Conservation (phyloP, 164 flowering plant genomes). For the Nymphaea colorata region DNA sequence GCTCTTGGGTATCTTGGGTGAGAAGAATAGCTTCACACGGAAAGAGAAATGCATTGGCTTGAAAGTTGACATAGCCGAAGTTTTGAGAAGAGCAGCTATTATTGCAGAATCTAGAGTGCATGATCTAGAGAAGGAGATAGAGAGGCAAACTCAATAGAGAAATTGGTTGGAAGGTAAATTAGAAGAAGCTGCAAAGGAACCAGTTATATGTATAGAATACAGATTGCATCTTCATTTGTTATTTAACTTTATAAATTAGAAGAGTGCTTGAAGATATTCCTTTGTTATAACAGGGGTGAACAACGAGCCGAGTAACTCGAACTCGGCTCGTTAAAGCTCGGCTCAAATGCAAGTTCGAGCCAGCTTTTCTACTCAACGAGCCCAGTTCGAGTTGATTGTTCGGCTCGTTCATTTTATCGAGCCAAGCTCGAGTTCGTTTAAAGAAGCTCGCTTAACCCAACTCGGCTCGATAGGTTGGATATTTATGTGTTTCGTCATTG, state of each 20-base stretch:
- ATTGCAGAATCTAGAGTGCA: slow-evolving; percentile 38
- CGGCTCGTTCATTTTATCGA: too few relatives aligned
- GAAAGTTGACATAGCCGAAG: slow-evolving; percentile 64
- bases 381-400: too few relatives aligned
- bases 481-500: too few relatives aligned
- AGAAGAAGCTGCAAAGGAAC: slow-evolving; percentile 65
- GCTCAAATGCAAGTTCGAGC: too few relatives aligned
- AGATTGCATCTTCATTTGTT: neutral
- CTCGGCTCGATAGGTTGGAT: too few relatives aligned
- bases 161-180: slow-evolving; percentile 42
- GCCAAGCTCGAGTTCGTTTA: too few relatives aligned
- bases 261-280: too few relatives aligned
- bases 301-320: too few relatives aligned
- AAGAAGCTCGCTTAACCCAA: too few relatives aligned
- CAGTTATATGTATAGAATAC: slow-evolving; percentile 28
- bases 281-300: slow-evolving; percentile 51
- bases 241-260: too few relatives aligned
- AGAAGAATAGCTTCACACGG: slow-evolving; percentile 65
- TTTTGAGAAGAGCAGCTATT: slow-evolving; percentile 42
- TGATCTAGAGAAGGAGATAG: slow-evolving; percentile 46
- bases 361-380: too few relatives aligned
- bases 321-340: too few relatives aligned
- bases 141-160: slow-evolving; percentile 44
- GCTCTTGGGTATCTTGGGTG: slow-evolving; percentile 35
- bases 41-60: slow-evolving; percentile 57